Conservation (phyloP, 2,329 filamentous ascomycete genomes). For the Fusarium napiforme region DNA sequence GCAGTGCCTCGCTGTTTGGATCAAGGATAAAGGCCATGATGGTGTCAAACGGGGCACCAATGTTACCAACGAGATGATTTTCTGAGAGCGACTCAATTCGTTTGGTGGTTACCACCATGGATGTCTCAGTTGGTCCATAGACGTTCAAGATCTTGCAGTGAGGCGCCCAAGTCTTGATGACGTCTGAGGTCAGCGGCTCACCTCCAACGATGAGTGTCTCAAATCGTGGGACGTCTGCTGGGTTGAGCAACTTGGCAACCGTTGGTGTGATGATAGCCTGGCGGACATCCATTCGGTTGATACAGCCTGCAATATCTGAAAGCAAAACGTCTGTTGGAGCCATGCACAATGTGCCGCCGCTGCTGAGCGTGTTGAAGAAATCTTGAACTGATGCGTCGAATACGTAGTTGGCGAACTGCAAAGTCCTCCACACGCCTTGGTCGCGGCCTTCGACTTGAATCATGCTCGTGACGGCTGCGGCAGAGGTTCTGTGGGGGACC, state of each 20-base stretch:
- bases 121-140: not conserved
- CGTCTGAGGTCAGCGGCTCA: not conserved
- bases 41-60: not conserved
- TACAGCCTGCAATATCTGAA: not conserved
- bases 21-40: not conserved
- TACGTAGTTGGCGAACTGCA: constrained; percentile 3
- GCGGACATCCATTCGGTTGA: not conserved
- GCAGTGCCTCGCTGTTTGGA: not conserved
- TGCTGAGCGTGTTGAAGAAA: not conserved
- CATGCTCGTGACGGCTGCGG: not conserved
- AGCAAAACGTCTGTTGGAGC: not conserved
- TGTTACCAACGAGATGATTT: not conserved
- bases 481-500: not conserved
- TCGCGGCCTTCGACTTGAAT: not conserved
- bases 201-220: constrained; percentile 2
- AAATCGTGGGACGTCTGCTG: not conserved
- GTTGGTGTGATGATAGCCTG: constrained; percentile 6
- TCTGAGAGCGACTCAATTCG: not conserved
- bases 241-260: not conserved
- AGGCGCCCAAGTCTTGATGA: not conserved
- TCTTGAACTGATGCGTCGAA: not conserved
- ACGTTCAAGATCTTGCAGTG: not conserved
- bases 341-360: not conserved
- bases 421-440: not conserved
- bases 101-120: not conserved